Conservation (phyloP, 2,329 filamentous ascomycete species). For the Domatiomyces catenatus region DNA sequence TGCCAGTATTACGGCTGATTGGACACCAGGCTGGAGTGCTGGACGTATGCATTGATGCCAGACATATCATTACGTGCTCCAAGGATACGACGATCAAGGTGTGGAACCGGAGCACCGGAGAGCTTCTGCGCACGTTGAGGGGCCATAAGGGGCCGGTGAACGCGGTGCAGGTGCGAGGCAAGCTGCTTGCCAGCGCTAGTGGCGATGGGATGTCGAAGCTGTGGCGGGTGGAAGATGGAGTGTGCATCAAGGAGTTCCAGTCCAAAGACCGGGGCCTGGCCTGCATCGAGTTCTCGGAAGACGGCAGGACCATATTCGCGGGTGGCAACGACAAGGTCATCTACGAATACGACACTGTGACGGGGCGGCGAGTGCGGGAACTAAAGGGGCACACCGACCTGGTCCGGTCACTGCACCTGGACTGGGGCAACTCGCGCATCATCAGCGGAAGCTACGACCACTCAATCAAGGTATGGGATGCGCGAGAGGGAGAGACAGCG, state of each 20-base stretch:
- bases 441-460: slow-evolving; percentile 90
- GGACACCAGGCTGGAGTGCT: slow-evolving; percentile 79
- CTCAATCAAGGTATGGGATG: slow-evolving; percentile 88
- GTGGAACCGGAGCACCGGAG: slow-evolving; percentile 72
- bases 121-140: slow-evolving; percentile 59
- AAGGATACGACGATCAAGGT: slow-evolving; percentile 91
- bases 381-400: slow-evolving; percentile 72
- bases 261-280: slow-evolving; percentile 87
- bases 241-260: slow-evolving; percentile 75
- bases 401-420: slow-evolving; percentile 80
- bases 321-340: slow-evolving; percentile 93
- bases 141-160: slow-evolving; percentile 91
- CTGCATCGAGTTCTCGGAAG: slow-evolving; percentile 89
- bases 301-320: slow-evolving; percentile 82
- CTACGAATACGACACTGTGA: slow-evolving; percentile 89
- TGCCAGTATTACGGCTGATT: slow-evolving; percentile 60
- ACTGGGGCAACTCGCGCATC: slow-evolving; percentile 69
- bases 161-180: slow-evolving; percentile 84
- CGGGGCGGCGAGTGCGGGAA: slow-evolving; percentile 65
- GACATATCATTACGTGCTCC: slow-evolving; percentile 89
- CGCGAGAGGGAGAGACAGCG: slow-evolving; percentile 66
- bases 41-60: slow-evolving; percentile 82
- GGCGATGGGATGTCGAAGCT: slow-evolving; percentile 87
- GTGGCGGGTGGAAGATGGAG: slow-evolving; percentile 84
- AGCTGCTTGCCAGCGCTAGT: slow-evolving; percentile 82